Evolutionary conservation across 2,329 filamentous ascomycete species (phyloP).

Genomic region (Arthrinium phaeospermum): DNA sequence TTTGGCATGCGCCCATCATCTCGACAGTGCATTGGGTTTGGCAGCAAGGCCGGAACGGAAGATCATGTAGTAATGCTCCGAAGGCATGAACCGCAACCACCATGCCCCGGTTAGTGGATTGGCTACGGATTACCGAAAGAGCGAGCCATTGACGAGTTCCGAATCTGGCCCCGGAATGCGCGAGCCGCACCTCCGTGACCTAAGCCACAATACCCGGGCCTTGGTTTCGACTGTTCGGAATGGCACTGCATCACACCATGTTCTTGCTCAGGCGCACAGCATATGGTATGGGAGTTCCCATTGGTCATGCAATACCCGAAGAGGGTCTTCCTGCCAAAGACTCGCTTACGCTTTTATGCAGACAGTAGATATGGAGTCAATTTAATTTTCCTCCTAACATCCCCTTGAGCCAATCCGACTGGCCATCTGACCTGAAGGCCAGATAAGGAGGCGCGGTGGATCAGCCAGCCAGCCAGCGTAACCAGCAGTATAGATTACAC

Average conservation of each 20-base stretch:
- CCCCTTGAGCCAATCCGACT: not conserved
- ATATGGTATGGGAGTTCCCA: not conserved
- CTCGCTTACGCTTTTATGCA: not conserved
- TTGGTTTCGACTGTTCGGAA: not conserved
- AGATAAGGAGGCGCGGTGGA: not conserved
- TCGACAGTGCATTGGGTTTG: not conserved
- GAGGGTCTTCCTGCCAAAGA: not conserved
- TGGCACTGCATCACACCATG: not conserved
- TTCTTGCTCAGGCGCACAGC: not conserved
- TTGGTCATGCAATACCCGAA: not conserved
- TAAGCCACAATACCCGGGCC: not conserved
- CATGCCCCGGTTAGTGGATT: not conserved
- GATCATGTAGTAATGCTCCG: not conserved
- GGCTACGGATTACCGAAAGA: not conserved
- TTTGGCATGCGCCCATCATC: not conserved
- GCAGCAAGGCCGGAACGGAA: not conserved
- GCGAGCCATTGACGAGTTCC: not conserved
- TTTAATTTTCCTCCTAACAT: not conserved
- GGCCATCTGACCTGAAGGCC: not conserved
- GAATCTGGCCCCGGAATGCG: not conserved
- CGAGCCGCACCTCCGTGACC: not conserved
- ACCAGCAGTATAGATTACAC: not conserved
- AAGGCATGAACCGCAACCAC: not conserved
- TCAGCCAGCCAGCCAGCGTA: not conserved
- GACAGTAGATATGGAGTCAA: not conserved